Evolutionary conservation across 352 stramenopile genomes (phyloP), one percentile per base, ranked within the genome.

Genomic region (Phytopythium aichiense): DNA sequence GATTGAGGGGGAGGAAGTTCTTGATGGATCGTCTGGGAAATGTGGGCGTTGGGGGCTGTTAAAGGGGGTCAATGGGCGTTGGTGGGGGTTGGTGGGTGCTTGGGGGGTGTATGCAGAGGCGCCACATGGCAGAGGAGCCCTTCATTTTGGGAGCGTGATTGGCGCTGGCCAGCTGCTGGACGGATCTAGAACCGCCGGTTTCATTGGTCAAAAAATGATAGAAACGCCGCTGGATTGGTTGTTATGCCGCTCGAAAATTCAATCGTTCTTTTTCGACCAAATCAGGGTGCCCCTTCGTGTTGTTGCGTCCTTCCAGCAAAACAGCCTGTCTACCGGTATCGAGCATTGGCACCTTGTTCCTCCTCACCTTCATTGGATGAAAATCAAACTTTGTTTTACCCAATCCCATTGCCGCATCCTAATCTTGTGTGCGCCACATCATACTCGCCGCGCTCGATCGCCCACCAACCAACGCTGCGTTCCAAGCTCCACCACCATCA

Each of bases 81-180:
- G 37, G 37, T 4, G 54, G 23, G 35, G 0, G 54, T 42, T 50
- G 8, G 8, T 7, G 54, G 38, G 54, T 22, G 53, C 20, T 58
- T 48, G 40, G 9, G 18, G 40, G n/a, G n/a, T 23, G 15, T 48
- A 48, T 18, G 15, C 18, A n/a, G 22, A 2, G 4, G 49, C 28
- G 50, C 50, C 50, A 56, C n/a, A 38, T 56, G 50, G 50, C 50
- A 56, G 50, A 56, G 50, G 35, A 23, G 50, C 49, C 48, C 53
- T 56, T 56, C 40, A 42, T 22, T 31, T n/a, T 12, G 18, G 7
- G n/a, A n/a, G n/a, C 22, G 23, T 60, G 55, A 52, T 37, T 49
- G 37, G 22, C 22, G 37, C 35, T 23, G 54, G 37, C 13, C 54
- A 31, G 35, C 38, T 40, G 28, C 37, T 50, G 42, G 33, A 53